Conservation (phyloP, 2,329 filamentous ascomycete genomes). For the Cladosporium sp. region DNA sequence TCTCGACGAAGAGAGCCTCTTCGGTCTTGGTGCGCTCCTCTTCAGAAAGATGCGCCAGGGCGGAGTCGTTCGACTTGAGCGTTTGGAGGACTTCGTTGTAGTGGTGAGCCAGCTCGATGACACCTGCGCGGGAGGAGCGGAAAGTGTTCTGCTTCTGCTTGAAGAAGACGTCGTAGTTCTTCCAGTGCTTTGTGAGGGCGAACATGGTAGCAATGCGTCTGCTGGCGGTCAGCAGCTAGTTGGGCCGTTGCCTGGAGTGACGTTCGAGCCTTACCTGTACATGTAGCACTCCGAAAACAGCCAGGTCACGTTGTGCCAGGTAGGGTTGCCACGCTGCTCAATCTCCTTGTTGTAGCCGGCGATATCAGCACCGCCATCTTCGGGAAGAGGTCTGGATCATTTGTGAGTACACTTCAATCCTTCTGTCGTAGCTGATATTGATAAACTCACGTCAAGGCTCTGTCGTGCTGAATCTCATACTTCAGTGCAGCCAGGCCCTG, state of each 20-base stretch:
- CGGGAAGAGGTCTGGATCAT: constrained; percentile 58
- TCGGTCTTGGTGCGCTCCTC: constrained; percentile 63
- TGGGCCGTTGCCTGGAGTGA: not conserved
- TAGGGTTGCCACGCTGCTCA: constrained; percentile 64
- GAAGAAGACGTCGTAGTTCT: constrained; percentile 81
- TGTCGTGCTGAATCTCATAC: constrained; percentile 91
- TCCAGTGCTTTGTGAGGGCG: constrained; percentile 74
- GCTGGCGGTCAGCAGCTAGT: constrained; percentile 28
- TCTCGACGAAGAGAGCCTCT: constrained; percentile 77
- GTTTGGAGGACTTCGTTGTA: constrained; percentile 71
- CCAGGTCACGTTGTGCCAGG: constrained; percentile 85
- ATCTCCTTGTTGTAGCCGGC: constrained; percentile 82
- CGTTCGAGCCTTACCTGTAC: constrained; percentile 60
- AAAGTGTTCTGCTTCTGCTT: constrained; percentile 90
- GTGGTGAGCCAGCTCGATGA: constrained; percentile 73
- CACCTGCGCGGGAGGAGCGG: constrained; percentile 81
- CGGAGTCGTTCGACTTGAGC: constrained; percentile 51
- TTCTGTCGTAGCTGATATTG: no score
- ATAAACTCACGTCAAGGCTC: constrained; percentile 63
- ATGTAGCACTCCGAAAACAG: constrained; percentile 92
- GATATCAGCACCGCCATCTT: constrained; percentile 75
- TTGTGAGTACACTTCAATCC: constrained; percentile 3
- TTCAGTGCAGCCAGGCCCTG: constrained; percentile 77
- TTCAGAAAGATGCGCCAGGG: constrained; percentile 41
- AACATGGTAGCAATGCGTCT: constrained; percentile 80